Evolutionary conservation across 2,329 filamentous ascomycete species (phyloP).

Genomic region (Aspergillus jensenii): DNA sequence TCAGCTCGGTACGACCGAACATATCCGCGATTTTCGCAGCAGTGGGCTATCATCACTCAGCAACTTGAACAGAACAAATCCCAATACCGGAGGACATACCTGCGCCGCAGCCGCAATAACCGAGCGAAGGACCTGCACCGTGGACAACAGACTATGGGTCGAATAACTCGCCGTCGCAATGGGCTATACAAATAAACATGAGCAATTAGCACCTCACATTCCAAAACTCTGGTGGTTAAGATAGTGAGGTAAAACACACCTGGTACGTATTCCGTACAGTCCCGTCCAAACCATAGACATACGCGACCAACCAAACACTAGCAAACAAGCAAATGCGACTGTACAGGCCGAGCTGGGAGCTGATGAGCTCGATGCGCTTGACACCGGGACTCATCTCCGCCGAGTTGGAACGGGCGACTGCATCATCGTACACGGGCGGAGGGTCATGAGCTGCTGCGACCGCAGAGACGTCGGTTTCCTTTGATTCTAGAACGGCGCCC

Average conservation of each 20-base stretch:
- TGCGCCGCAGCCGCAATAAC: slow-evolving; percentile 61
- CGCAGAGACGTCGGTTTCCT: background rate
- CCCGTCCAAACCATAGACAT: slow-evolving; percentile 63
- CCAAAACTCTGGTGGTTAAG: too few species aligned
- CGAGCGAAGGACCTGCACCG: slow-evolving; percentile 58
- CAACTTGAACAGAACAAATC: background rate
- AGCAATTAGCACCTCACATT: background rate
- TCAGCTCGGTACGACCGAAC: slow-evolving; percentile 61
- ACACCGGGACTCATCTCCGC: slow-evolving; percentile 8
- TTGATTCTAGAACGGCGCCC: background rate
- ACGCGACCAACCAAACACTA: slow-evolving; percentile 63
- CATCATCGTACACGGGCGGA: background rate
- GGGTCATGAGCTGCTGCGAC: too few species aligned
- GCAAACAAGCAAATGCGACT: slow-evolving; percentile 42
- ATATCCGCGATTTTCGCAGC: slow-evolving; percentile 64
- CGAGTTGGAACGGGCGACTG: background rate
- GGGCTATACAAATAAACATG: slow-evolving; percentile 30
- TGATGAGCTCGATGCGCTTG: slow-evolving; percentile 13
- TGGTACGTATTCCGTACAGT: slow-evolving; percentile 55
- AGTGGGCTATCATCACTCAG: slow-evolving; percentile 45
- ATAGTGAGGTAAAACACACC: slow-evolving; percentile 12
- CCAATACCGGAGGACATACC: slow-evolving; percentile 23
- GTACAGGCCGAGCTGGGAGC: slow-evolving; percentile 2
- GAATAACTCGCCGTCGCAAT: slow-evolving; percentile 54
- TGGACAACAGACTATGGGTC: slow-evolving; percentile 57